A percentile compares a stretch with the other conserved stretches of the same genome.
These are phyloP conservation scores for Parachaetomium inaequale DNA, from an alignment of 495 filamentous ascomycete genomes.

Conservation along the genomic window DNA sequence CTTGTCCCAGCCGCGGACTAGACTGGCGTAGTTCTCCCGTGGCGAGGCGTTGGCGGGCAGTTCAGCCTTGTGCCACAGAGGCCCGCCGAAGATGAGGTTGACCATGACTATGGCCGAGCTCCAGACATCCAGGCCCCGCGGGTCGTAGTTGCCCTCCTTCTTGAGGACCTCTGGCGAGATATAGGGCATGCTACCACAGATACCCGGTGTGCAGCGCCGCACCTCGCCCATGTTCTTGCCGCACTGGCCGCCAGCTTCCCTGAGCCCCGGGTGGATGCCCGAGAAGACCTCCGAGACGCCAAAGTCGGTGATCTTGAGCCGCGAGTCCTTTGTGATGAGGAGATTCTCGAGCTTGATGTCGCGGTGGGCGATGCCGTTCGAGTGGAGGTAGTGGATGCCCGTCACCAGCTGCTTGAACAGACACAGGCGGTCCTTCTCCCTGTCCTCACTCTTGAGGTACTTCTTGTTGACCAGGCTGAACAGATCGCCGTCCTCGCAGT, in stretches of 20 bases:
- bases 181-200: constrained; percentile 73
- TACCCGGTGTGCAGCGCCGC: constrained; percentile 62
- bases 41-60: constrained; percentile 28
- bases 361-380: constrained; percentile 71
- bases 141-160: constrained; percentile 66
- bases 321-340: constrained; percentile 62
- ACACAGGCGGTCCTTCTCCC: constrained; percentile 65
- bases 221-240: constrained; percentile 63
- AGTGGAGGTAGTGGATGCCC: constrained; percentile 66
- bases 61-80: constrained; percentile 61
- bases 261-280: constrained; percentile 67
- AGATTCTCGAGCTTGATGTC: constrained; percentile 81
- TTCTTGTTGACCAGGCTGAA: constrained; percentile 61
- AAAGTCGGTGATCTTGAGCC: constrained; percentile 79
- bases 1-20: constrained; percentile 60
- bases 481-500: constrained; percentile 69
- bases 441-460: constrained; percentile 57
- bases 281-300: constrained; percentile 73
- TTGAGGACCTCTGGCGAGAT: constrained; percentile 72
- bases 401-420: constrained; percentile 77
- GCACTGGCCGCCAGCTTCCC: constrained; percentile 60
- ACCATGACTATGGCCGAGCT: constrained; percentile 71
- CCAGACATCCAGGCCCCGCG: constrained; percentile 74
- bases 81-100: constrained; percentile 60
- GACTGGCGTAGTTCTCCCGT: constrained; percentile 49